Conservation (phyloP, 1,284 basidiomycete genomes). For the Erythrobasidium hasegawianum region DNA sequence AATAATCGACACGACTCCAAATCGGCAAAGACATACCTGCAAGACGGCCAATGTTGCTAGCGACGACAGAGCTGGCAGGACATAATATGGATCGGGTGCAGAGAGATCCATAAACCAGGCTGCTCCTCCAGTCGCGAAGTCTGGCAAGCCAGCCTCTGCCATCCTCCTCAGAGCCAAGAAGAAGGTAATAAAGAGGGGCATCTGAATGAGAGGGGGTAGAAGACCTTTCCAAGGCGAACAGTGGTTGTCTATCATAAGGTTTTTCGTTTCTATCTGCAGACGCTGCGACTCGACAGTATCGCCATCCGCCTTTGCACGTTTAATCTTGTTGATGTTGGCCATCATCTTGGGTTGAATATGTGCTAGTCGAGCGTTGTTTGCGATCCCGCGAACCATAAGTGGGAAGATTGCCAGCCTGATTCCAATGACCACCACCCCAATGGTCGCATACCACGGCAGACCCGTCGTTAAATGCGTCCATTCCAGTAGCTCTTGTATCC, state of each 20-base stretch:
- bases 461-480: conserved; percentile 30
- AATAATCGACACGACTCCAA: background rate
- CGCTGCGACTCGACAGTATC: conserved; percentile 54
- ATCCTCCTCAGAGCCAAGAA: conserved; percentile 79
- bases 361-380: conserved; percentile 66
- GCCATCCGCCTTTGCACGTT: conserved; percentile 52
- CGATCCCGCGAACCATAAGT: conserved; percentile 62
- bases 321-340: conserved; percentile 57
- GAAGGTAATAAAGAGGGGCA: conserved; percentile 74
- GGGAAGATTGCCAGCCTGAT: conserved; percentile 57
- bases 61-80: conserved; percentile 66
- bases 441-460: conserved; percentile 36
- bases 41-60: conserved; percentile 68
- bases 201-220: conserved; percentile 64
- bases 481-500: conserved; percentile 33
- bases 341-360: conserved; percentile 62
- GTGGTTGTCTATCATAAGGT: conserved; percentile 66
- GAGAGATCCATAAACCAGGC: conserved; percentile 75
- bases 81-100: conserved; percentile 68
- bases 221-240: conserved; percentile 62
- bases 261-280: conserved; percentile 60
- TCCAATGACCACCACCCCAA: conserved; percentile 18
- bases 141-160: conserved; percentile 65
- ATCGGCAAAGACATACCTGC: conserved; percentile 56
- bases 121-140: conserved; percentile 73